Percentiles rank a stretch among this genome's conserved stretches.
Evolutionary conservation across 1,284 basidiomycete species (phyloP).

Genomic region (Polyporus tsugae): DNA sequence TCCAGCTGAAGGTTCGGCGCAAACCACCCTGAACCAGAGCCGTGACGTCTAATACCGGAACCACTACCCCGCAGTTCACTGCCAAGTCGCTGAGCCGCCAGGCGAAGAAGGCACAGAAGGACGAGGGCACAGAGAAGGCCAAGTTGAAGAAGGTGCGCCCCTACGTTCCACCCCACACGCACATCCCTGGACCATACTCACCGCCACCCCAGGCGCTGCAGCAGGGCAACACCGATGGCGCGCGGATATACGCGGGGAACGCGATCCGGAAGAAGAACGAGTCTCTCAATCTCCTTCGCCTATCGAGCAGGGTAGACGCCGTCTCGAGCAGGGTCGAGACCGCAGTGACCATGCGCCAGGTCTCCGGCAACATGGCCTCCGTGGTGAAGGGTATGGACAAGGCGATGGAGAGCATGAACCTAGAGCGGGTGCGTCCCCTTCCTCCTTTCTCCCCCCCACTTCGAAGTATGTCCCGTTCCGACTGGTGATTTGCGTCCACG

Average conservation of each 20-base stretch:
- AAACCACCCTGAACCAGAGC: constrained; percentile 6
- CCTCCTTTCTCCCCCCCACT: neutral
- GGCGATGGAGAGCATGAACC: constrained; percentile 99
- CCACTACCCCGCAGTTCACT: constrained; percentile 75
- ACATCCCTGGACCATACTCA: neutral
- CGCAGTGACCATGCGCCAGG: constrained; percentile 97
- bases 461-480: neutral
- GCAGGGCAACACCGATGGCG: constrained; percentile 97
- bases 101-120: constrained; percentile 96
- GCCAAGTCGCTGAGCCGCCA: constrained; percentile 92
- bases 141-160: constrained; percentile 86
- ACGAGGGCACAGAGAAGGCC: constrained; percentile 86
- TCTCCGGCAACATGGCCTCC: constrained; percentile 94
- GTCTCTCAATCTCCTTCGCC: constrained; percentile 86
- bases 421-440: constrained; percentile 79
- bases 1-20: constrained; percentile 86
- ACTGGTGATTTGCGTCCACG: neutral
- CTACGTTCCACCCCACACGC: neutral
- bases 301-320: constrained; percentile 94
- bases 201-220: constrained; percentile 79
- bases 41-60: constrained; percentile 27
- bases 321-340: constrained; percentile 98
- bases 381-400: constrained; percentile 99
- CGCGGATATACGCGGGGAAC: constrained; percentile 98
- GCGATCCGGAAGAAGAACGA: constrained; percentile 99